These are phyloP conservation scores for Phycomyces blakesleeanus DNA, from an alignment of 192 early-diverging fungal species.

Conservation along the genomic window DNA sequence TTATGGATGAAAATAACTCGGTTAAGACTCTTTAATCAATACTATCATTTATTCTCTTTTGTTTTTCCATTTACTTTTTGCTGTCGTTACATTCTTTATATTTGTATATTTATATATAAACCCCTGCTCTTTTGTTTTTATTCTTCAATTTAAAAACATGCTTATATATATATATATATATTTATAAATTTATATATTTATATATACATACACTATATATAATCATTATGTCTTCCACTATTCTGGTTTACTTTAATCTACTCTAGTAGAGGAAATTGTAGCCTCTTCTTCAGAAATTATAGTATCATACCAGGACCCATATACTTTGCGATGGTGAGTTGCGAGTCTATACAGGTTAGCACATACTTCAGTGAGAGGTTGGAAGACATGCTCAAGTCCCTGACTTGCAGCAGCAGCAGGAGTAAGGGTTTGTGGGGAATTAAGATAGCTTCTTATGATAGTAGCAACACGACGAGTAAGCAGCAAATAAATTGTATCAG, in stretches of 20 bases:
- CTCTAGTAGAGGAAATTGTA: neutral
- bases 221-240: neutral
- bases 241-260: neutral
- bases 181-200: neutral
- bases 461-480: conserved; percentile 35
- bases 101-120: neutral
- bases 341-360: conserved; percentile 23
- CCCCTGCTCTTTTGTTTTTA: neutral
- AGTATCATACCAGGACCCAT: conserved; percentile 31
- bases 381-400: conserved; percentile 27
- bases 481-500: conserved; percentile 37
- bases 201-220: neutral
- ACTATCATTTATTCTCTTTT: too few relatives aligned
- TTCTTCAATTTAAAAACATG: too few relatives aligned
- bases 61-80: too few relatives aligned
- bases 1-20: conserved; percentile 3
- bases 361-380: conserved; percentile 26
- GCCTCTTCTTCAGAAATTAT: conserved; percentile 13
- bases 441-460: conserved; percentile 29
- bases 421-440: conserved; percentile 26
- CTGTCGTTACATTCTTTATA: neutral
- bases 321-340: conserved; percentile 37
- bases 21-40: neutral
- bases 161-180: neutral
- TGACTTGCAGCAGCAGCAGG: conserved; percentile 30